These are phyloP conservation scores for Triadica sebifera DNA, from an alignment of 345 rosid species.

Conservation along the genomic window DNA sequence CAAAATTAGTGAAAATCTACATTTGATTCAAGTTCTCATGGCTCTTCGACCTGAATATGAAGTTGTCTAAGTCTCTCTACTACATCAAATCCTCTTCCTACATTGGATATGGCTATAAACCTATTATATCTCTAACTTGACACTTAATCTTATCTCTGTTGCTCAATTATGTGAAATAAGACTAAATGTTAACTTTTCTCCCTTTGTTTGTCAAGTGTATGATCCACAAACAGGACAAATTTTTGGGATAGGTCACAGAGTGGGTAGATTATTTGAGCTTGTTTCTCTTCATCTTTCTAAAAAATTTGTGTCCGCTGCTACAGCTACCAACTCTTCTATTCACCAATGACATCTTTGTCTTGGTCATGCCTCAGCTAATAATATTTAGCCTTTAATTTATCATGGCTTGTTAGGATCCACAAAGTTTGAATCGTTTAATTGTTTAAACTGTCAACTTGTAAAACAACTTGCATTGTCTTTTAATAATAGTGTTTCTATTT, in stretches of 20 bases:
- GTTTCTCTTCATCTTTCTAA: not conserved
- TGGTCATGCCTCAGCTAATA: constrained; percentile 2
- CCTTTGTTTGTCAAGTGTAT: not conserved
- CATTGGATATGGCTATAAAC: not conserved
- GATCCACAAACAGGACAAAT: constrained; percentile 8
- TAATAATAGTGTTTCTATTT: no score
- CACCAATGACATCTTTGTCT: not conserved
- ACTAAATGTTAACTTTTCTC: constrained; percentile 6
- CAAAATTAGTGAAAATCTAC: not conserved
- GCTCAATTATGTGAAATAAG: constrained; percentile 15
- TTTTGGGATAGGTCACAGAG: constrained; percentile 5
- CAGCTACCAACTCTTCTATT: not conserved
- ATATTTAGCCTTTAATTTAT: constrained; percentile 1
- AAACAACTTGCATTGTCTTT: no score
- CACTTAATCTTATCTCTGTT: constrained; percentile 6
- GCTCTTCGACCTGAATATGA: constrained; percentile 4
- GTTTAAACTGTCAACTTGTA: not conserved
- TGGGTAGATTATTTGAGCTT: not conserved
- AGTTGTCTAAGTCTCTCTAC: not conserved
- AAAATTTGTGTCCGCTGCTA: no score
- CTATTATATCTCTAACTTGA: not conserved
- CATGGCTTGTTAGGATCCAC: not conserved
- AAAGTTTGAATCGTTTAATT: not conserved
- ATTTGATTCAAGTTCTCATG: constrained; percentile 2
- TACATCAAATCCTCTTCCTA: no score